Evolutionary conservation across 2,329 filamentous ascomycete genomes (phyloP).

Genomic region (Talaromyces piceae): DNA sequence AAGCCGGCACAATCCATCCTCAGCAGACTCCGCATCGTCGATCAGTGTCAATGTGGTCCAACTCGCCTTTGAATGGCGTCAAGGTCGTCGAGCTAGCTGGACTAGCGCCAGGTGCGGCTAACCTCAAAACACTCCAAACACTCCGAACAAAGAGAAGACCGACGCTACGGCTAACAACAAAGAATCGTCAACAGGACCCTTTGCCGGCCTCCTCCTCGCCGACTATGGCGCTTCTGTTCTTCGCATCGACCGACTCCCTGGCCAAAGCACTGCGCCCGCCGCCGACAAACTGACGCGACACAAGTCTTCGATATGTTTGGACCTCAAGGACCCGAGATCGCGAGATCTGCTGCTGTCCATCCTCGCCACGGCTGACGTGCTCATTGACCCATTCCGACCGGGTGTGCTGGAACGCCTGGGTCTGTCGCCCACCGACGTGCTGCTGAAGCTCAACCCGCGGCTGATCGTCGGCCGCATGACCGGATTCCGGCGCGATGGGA

Average conservation of each 20-base stretch:
- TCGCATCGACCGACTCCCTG: conserved; percentile 63
- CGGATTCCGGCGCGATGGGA: conserved; percentile 80
- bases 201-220: conserved; percentile 78
- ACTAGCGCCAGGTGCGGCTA: conserved; percentile 52
- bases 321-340: conserved; percentile 64
- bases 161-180: not conserved
- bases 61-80: conserved; percentile 47
- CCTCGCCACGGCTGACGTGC: conserved; percentile 58
- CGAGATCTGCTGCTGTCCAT: conserved; percentile 60
- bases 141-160: not conserved
- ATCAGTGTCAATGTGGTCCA: conserved; percentile 8
- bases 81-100: conserved; percentile 61
- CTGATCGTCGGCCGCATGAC: conserved; percentile 81
- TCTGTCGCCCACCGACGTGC: conserved; percentile 59
- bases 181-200: conserved; percentile 58
- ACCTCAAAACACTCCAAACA: not conserved
- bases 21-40: not conserved
- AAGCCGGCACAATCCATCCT: not conserved
- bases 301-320: conserved; percentile 72
- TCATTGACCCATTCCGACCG: conserved; percentile 91
- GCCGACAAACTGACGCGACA: conserved; percentile 68
- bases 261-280: conserved; percentile 33
- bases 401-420: conserved; percentile 81
- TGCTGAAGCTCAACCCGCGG: conserved; percentile 62
- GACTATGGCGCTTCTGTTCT: conserved; percentile 85